A percentile compares a stretch with the other conserved stretches of the same genome.
phyloP scores from a whole-genome alignment of 331 rosid species.

The Spiraea crenata region DNA sequence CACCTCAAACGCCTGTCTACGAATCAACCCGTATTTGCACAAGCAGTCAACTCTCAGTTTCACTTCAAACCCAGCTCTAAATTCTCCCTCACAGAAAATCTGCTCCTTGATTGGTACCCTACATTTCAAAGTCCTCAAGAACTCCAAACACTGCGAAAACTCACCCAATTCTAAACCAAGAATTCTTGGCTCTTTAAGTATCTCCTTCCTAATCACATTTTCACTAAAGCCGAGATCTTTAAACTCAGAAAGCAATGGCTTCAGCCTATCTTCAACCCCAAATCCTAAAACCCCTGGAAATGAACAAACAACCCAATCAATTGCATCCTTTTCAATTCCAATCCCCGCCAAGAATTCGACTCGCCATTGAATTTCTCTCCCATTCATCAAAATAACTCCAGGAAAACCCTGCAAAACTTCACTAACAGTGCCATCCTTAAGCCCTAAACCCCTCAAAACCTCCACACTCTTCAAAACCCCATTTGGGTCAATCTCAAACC shows the following conservation, averaged over 20 bases:
- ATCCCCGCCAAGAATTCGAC: conserved; percentile 2
- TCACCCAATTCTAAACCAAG: conserved; percentile 72
- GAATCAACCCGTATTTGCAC: conserved; percentile 62
- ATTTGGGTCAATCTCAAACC: conserved; percentile 44
- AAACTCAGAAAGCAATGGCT: conserved; percentile 57
- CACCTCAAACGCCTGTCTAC: conserved; percentile 67
- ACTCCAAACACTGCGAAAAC: conserved; percentile 51
- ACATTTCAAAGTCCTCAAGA: conserved; percentile 64
- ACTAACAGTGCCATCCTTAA: conserved; percentile 31
- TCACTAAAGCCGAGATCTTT: conserved; percentile 47
- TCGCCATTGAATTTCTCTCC: conserved; percentile 4
- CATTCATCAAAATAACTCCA: conserved; percentile 33
- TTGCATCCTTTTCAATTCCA: conserved; percentile 1
- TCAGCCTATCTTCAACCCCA: conserved; percentile 56
- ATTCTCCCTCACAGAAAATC: conserved; percentile 44
- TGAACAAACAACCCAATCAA: conserved; percentile 41
- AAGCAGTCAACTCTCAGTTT: conserved; percentile 75
- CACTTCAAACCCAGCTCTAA: conserved; percentile 71
- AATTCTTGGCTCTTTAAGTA: conserved; percentile 59
- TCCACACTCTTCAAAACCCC: conserved; percentile 23
- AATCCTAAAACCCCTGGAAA: conserved; percentile 61
- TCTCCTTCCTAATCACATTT: conserved; percentile 43
- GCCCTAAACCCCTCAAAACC: conserved; percentile 44
- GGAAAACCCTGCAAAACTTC: conserved; percentile 62
- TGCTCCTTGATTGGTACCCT: conserved; percentile 50